Evolutionary conservation across 352 stramenopile genomes (phyloP), one percentile per base, ranked within the genome.

Genomic region (Phytophthora chlamydospora): DNA sequence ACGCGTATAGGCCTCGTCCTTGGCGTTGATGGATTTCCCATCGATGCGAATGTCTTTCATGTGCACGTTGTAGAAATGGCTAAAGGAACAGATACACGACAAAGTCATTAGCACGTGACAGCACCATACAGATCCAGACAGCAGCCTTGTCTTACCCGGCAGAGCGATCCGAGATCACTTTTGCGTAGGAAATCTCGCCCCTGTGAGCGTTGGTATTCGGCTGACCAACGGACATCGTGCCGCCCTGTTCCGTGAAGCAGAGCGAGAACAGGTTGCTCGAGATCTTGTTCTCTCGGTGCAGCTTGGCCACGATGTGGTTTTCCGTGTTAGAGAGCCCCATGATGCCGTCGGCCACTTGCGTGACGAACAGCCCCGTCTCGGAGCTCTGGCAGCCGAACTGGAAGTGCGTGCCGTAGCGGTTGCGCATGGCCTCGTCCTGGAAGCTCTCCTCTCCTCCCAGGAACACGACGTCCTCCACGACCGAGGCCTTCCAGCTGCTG

Each of bases 401-500:
- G 51, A 90, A 94, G 58, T 79, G 80, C 36, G 85, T 93, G 49
- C 83, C 79, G 41, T 80, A 94, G 5, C 68, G 71, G 42, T 88
- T 65, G 29, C 81, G 79, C 77, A 89, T 80, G 0, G 50, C 48
- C 0, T 54, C 63, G 40, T 92, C 73, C 9, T 68, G 36, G 33
- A 77, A 78, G 39, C 80, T 90, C 29, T 69, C 51, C 9, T 80
- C 78, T 21, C 79, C 84, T n/a, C 86, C 84, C 13, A 93, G 62
- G 36, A 80, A 95, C 43, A 95, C 86, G 8, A 90, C 58, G 53
- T 96, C 87, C 35, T 93, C 83, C 13, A 96, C 83, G 12, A 94
- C 80, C 0, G 80, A 78, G 9, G 85, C 87, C 10, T 89, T 72
- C 87, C 87, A 96, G 57, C 73, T 93, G 59, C 87, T 96, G 19